Evolutionary conservation across 2,329 filamentous ascomycete genomes (phyloP), one percentile per base, ranked within the genome.

Genomic region (Fusarium clavum): DNA sequence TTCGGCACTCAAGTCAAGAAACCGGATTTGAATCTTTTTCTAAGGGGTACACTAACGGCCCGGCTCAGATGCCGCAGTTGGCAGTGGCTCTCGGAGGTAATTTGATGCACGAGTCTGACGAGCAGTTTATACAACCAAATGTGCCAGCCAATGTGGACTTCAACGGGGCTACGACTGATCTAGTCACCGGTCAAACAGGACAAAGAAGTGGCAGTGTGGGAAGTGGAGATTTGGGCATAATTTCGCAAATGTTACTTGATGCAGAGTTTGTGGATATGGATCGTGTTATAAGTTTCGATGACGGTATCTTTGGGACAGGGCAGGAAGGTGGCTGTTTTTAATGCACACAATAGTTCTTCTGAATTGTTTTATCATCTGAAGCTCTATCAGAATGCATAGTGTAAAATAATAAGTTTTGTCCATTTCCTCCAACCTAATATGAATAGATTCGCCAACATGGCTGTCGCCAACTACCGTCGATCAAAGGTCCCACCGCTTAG

Each of bases 241-340:
- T 32, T 61, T 53, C 32, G 6, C 61, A 3, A 73, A 77, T 27
- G 71, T 41, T 78, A 6, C 73, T 77, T 57, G 72, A 78, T 18
- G 73, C 77, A 22, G 56, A 70, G 0, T 79, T 78, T 27, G 64
- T 77, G 48, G 73, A 76, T 6, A 61, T 79, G 67, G 78, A 80
- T 6, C 66, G 78, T 2, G 67, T 80, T 2, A 80, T 80, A 7
- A 78, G 75, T 29, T 77, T 78, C 16, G 76, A 79, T 24, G 77
- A 79, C 41, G 73, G 75, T 47, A 74, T 78, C 49, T 78, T 77
- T 16, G 69, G 67, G 8, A 49, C 57, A 13, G 38, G 20, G 11
- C 44, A 54, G 6, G 51, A 54, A 10, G 20, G 51, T 9, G 51
- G 51, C 8, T 24, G 25, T 32, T 54, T 54, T 30, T 41, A 16